Base-by-base conservation (phyloP, 495 filamentous ascomycete genomes). In the Penicillium steckii region DNA sequence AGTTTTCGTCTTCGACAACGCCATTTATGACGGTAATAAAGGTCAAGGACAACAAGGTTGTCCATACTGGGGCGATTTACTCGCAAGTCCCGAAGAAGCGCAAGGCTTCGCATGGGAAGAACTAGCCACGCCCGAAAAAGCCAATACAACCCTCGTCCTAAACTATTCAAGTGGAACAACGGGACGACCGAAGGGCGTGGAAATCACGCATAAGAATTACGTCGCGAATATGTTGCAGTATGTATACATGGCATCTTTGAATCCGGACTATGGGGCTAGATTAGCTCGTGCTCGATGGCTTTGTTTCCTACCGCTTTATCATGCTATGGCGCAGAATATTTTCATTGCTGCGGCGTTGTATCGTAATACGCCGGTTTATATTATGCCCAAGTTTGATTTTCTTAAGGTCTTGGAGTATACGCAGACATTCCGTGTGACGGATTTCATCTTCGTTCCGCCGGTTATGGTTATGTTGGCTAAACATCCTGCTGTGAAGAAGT, bases 141-240 rank as follows among this genome's bases (percentile, higher is more conserved):
- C 70, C 2, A 63, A 65, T 27, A 71, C 65, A 4, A 79, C 78
- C 12, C 72, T 79, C 2, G 75, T 75, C 70, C 74, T 92, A 46
- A 90, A 90, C 58, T 91, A 91, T 68, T 83, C 77, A 47, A 82
- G 77, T 44, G 90, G 90, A 3, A 95, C 90, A 7, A 95, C 90
- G 0, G 90, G 90, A 3, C 74, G 89, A 5, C 87, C 90, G 12
- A 95, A 95, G 63, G 90, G 90, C 19, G 90, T 93, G 21, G 85
- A 88, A 66, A 84, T 94, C 53, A 80, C 84, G 12, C 90, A 95
- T 66, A 67, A 72, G 30, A 85, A 88, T 54, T 87, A 91, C 58
- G 74, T 88, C 18, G 74, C 87, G 43, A 91, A 94, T 64, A 79
- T 70, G 45, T 78, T 87, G 50, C 80, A 85, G 61, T 73, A 80